Base-by-base conservation (phyloP, 108 stramenopile genomes). In the Nitzschia inconspicua region DNA sequence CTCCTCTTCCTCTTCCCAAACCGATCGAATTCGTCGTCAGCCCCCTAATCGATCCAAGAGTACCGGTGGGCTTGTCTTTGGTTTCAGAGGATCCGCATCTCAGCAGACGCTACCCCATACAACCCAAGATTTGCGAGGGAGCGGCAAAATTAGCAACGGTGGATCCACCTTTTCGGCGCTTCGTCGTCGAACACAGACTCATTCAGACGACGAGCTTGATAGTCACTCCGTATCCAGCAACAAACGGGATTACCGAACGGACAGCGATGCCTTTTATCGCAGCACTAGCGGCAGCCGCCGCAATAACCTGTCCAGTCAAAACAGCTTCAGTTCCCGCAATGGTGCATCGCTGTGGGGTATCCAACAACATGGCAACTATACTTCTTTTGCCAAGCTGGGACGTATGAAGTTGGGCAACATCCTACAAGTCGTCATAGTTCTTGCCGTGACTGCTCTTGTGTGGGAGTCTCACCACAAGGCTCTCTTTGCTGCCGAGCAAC, bases 401-500 rank as follows among this genome's bases (percentile, higher is more conserved):
- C 51, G 60, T 9, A 46, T 74, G 47, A 63, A 67, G 55, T 14
- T 73, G 5, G 63, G 63, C 6, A 66, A 66, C 25, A 29, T 78
- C 19, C 11, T 75, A 20, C 79, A 75, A 50, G 18, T 72, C 7
- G 34, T 63, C 20, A 65, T 80, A 29, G 50, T 67, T 14, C 23
- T 70, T 11, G 60, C 72, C 34, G 75, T 81, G 3, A 55, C 65
- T 0, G 52, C 32, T 20, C 28, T 75, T 37, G 70, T 80, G 20
- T 74, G 47, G 34, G 79, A 80, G 25, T 71, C 75, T 7, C 67
- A 81, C 30, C 65, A 63, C 53, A 72, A 73, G 57, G 71, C 70
- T 0, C 42, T 67, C 16, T 46, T 54, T 39, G 68, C 75, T 3
- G 55, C 73, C 1, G 35, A 63, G 9, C 66, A 66, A 27, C 44